Percentiles rank a stretch among this genome's conserved stretches.
These are phyloP conservation scores for Aspergillus fructus DNA, from an alignment of 2,329 filamentous ascomycete genomes.

Conservation along the genomic window DNA sequence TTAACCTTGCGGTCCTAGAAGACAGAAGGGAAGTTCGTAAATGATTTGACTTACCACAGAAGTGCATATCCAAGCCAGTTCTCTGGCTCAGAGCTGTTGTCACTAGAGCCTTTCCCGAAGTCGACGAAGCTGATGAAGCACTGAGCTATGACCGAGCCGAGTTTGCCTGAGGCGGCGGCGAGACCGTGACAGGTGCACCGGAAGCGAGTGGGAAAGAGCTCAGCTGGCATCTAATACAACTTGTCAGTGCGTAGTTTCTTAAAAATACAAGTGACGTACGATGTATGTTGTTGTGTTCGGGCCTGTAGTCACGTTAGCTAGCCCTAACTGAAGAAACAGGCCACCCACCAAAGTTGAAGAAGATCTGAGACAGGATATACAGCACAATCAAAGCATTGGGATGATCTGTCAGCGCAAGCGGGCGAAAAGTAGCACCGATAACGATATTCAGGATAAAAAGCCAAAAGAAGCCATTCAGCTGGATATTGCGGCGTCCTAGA, in stretches of 20 bases:
- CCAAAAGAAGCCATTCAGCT: constrained; percentile 36
- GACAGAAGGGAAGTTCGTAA: neutral
- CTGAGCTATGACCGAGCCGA: constrained; percentile 39
- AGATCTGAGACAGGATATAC: constrained; percentile 40
- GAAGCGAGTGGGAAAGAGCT: constrained; percentile 51
- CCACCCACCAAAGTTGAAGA: constrained; percentile 40
- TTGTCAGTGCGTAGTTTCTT: neutral
- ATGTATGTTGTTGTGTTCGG: constrained; percentile 32
- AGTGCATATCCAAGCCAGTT: constrained; percentile 17
- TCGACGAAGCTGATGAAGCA: constrained; percentile 13
- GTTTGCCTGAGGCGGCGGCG: constrained; percentile 48
- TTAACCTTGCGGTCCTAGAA: neutral
- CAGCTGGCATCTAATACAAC: constrained; percentile 39
- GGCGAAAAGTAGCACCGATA: constrained; percentile 12
- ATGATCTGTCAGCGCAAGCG: neutral
- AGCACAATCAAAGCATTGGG: constrained; percentile 30
- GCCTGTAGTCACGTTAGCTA: constrained; percentile 3
- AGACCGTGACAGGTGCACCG: constrained; percentile 50
- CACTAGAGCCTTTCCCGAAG: constrained; percentile 7
- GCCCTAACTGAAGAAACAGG: neutral
- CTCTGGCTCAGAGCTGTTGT: neutral
- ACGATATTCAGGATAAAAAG: constrained; percentile 27
- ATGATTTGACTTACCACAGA: constrained; percentile 8
- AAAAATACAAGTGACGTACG: constrained; percentile 14
- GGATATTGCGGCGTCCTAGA: constrained; percentile 34